phyloP scores from a whole-genome alignment of 2,329 filamentous ascomycete genomes.

The Cladosporium sp. region DNA sequence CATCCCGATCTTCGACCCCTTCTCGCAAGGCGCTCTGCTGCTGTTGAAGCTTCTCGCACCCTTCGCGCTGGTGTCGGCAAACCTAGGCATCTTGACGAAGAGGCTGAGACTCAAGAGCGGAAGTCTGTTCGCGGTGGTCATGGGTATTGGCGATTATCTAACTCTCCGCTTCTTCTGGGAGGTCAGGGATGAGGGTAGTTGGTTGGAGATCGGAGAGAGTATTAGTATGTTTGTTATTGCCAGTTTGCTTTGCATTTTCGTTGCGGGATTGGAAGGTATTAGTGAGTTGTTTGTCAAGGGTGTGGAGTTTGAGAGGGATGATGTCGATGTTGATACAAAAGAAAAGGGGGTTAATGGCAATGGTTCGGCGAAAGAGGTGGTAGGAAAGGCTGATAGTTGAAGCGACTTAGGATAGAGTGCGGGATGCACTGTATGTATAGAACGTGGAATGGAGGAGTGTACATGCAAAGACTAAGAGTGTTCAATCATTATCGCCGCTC shows the following conservation, averaged over 20 bases:
- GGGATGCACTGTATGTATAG: too few species aligned
- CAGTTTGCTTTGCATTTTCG: slow-evolving; percentile 83
- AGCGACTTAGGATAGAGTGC: too few species aligned
- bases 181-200: slow-evolving; percentile 91
- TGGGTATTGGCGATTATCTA: slow-evolving; percentile 84
- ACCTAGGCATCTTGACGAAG: slow-evolving; percentile 87
- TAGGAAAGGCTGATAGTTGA: too few species aligned
- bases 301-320: slow-evolving; percentile 57
- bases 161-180: slow-evolving; percentile 98
- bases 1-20: slow-evolving; percentile 88
- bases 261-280: slow-evolving; percentile 78
- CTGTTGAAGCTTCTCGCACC: slow-evolving; percentile 88
- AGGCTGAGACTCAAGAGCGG: slow-evolving; percentile 78
- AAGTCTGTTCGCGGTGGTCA: slow-evolving; percentile 89
- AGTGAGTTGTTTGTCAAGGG: slow-evolving; percentile 80
- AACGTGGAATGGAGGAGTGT: too few species aligned
- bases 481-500: too few species aligned
- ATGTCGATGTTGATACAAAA: neutral
- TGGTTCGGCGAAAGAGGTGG: neutral
- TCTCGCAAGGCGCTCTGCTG: slow-evolving; percentile 81
- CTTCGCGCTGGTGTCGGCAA: slow-evolving; percentile 87
- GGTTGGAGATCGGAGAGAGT: slow-evolving; percentile 95
- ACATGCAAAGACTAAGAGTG: too few species aligned
- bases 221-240: slow-evolving; percentile 96
- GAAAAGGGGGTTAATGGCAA: neutral